Evolutionary conservation across 2,329 filamentous ascomycete genomes (phyloP), one percentile per base, ranked within the genome.

Genomic region (Dothideomycetes sp.): DNA sequence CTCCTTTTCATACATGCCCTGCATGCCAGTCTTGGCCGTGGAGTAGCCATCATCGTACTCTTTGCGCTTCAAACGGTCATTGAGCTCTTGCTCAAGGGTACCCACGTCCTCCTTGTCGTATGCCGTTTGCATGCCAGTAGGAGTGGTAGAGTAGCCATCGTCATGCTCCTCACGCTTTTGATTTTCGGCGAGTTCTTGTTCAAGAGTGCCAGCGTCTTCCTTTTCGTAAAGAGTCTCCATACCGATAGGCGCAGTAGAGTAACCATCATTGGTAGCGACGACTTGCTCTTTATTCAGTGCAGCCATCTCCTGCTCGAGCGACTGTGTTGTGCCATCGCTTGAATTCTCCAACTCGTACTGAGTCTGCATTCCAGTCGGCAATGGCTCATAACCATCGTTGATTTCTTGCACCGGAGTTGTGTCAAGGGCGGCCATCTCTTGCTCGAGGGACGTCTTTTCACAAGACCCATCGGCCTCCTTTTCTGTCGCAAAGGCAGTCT

Each of bases 1-100:
- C 46, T 73, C 71, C 40, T 66, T 58, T 3, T 52, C 50, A 46
- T 66, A 72, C 31, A 63, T 65, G 7, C 61, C 66, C 47, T 74
- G 64, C 19, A 72, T 52, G 3, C 69, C 68, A 47, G 69, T 63
- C 0, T 68, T 63, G 27, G 36, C 22, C 4, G 31, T 42, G 14
- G 29, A 29, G 10, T 43, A 45, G 8, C 38, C 47, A 22, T 43
- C 37, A 4, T 29, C 12, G 2, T 10, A 10, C n/a, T 11, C 7
- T 3, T 31, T 15, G 18, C 27, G 24, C 36, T 42, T 36, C 4
- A 36, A 15, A 4, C 34, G 29, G 11, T 42, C 34, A 2, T 29
- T 24, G 4, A 45, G 38, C 16, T 44, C 44, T 5, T 41, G 19
- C 8, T 41, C 41, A 3, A 46, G 34, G 14, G 10, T 43, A 3